Conservation (phyloP, 805 yeast species). For the Metschnikowia vanudenii region DNA sequence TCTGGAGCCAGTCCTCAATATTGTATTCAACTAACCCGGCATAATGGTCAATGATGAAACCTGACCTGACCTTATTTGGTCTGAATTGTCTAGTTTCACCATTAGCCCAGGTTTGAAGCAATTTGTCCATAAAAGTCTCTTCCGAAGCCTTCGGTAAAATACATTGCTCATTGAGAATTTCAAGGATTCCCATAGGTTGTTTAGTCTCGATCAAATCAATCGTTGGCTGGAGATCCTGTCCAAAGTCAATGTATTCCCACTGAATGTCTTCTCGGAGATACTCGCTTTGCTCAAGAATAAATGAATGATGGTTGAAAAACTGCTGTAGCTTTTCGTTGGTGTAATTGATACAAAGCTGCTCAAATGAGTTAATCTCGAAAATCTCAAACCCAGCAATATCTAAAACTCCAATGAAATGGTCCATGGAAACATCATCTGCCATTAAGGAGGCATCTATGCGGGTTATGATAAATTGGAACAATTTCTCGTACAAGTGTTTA, state of each 20-base stretch:
- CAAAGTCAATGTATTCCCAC: conserved; percentile 86
- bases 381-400: conserved; percentile 66
- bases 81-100: conserved; percentile 51
- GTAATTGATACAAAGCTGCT: conserved; percentile 59
- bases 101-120: conserved; percentile 61
- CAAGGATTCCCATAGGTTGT: conserved; percentile 76
- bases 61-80: conserved; percentile 71
- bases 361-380: conserved; percentile 56
- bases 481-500: conserved; percentile 78
- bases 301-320: conserved; percentile 61
- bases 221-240: conserved; percentile 90
- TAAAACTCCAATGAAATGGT: conserved; percentile 52
- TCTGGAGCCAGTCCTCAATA: conserved; percentile 89
- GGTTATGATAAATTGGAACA: conserved; percentile 74
- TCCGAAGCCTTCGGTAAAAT: conserved; percentile 91
- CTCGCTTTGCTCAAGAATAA: conserved; percentile 59
- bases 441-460: conserved; percentile 67
- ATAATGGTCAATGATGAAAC: conserved; percentile 85
- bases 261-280: conserved; percentile 57
- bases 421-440: conserved; percentile 12
- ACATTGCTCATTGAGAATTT: conserved; percentile 91
- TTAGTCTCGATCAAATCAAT: conserved; percentile 83
- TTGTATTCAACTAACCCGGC: conserved; percentile 96
- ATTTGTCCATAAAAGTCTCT: conserved; percentile 74
- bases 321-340: conserved; percentile 62